Percentiles rank a stretch among this genome's conserved stretches.
Evolutionary conservation across 345 rosid species (phyloP).

Genomic region (Bruguiera gymnorhiza): DNA sequence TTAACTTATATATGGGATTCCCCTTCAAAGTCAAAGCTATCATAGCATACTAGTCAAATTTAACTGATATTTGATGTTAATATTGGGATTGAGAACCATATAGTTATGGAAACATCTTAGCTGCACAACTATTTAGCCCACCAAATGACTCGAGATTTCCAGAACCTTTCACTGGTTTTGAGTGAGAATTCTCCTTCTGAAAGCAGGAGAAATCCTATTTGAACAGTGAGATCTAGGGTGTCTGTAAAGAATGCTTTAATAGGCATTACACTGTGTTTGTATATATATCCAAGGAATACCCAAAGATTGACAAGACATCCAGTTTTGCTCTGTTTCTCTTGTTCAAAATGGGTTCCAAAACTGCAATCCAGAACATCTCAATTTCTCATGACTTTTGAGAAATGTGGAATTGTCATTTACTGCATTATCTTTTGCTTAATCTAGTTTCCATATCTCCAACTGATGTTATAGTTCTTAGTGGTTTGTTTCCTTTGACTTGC

Average conservation of each 20-base stretch:
- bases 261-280: too few species aligned
- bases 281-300: too few species aligned
- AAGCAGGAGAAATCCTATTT: too few species aligned
- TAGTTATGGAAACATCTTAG: too few species aligned
- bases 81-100: background rate
- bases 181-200: background rate
- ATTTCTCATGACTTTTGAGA: background rate
- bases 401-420: conserved; percentile 1
- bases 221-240: too few species aligned
- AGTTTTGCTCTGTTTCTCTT: background rate
- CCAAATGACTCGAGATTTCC: background rate
- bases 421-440: conserved; percentile 12
- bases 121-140: too few species aligned
- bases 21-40: background rate
- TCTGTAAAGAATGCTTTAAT: too few species aligned
- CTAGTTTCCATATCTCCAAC: background rate
- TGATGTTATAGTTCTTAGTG: background rate
- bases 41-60: background rate
- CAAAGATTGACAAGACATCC: background rate
- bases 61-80: background rate
- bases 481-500: background rate
- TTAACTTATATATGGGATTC: too few species aligned
- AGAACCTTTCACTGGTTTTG: background rate
- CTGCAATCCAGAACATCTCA: background rate
- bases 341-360: background rate